Evolutionary conservation across 192 early-diverging fungal genomes (phyloP).

Genomic region (Coemansia sp.): DNA sequence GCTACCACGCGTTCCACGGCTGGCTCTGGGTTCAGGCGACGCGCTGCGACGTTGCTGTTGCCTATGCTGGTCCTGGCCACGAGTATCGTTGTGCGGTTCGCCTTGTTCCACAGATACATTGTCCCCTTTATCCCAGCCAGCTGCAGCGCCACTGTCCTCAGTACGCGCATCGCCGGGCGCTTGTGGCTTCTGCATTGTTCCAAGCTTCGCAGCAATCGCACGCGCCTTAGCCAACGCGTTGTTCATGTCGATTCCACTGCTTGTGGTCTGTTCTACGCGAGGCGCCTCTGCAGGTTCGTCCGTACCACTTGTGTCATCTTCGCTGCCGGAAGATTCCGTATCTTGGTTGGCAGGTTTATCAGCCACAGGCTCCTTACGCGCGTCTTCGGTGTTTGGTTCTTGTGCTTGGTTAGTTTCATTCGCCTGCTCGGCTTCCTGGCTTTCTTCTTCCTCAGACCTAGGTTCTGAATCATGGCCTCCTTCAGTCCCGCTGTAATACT

Average conservation of each 20-base stretch:
- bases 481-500: conserved; percentile 10
- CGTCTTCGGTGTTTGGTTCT: neutral
- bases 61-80: conserved; percentile 2
- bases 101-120: neutral
- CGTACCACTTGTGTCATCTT: neutral
- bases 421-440: neutral
- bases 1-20: conserved; percentile 10
- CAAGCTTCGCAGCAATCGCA: conserved; percentile 73
- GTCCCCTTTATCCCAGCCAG: neutral
- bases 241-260: conserved; percentile 53
- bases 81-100: neutral
- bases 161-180: conserved; percentile 6
- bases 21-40: conserved; percentile 22
- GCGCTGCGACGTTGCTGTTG: conserved; percentile 34
- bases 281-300: neutral
- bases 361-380: neutral
- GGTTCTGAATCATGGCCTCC: neutral
- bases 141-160: neutral
- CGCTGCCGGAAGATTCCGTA: neutral
- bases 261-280: neutral
- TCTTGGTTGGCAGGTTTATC: neutral
- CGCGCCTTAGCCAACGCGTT: conserved; percentile 73
- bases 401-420: no score
- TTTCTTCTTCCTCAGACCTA: neutral
- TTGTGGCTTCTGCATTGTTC: conserved; percentile 32